Percentiles rank a stretch among this genome's conserved stretches.
Evolutionary conservation across 2,329 filamentous ascomycete genomes (phyloP).

Genomic region (Cyclaneusma minus): DNA sequence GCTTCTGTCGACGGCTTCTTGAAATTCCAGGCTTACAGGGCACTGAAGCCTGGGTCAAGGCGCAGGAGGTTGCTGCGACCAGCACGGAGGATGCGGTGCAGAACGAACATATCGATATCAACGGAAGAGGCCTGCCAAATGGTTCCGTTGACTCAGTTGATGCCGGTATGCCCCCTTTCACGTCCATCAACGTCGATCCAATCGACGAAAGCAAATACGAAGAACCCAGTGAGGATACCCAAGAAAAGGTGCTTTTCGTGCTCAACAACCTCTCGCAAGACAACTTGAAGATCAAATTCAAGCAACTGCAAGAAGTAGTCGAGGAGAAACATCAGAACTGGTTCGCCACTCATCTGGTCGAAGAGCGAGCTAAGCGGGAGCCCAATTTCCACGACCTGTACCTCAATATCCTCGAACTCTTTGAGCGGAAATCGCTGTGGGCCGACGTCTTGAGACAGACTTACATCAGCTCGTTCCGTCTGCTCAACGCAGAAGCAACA

Average conservation of each 20-base stretch:
- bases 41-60: constrained; percentile 72
- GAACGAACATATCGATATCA: constrained; percentile 36
- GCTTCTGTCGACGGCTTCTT: constrained; percentile 73
- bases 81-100: constrained; percentile 43
- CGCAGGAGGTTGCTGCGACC: constrained; percentile 63
- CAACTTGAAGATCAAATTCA: constrained; percentile 72
- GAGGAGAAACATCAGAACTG: constrained; percentile 78
- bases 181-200: constrained; percentile 62
- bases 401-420: constrained; percentile 71
- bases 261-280: constrained; percentile 91
- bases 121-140: constrained; percentile 44
- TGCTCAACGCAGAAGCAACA: constrained; percentile 82
- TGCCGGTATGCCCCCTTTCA: constrained; percentile 54
- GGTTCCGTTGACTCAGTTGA: constrained; percentile 50
- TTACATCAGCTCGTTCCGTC: constrained; percentile 67
- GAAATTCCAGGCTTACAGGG: constrained; percentile 69
- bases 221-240: constrained; percentile 69
- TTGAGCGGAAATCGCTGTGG: constrained; percentile 68
- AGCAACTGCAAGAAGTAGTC: constrained; percentile 64
- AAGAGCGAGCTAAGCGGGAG: constrained; percentile 92
- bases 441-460: constrained; percentile 85
- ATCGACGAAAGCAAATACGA: no score
- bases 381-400: constrained; percentile 94
- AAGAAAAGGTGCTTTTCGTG: constrained; percentile 89
- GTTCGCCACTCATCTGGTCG: constrained; percentile 91